A percentile compares a stretch with the other conserved stretches of the same genome.
These are phyloP conservation scores for Abelmoschus esculentus DNA, from an alignment of 345 rosid genomes.

Conservation along the genomic window DNA sequence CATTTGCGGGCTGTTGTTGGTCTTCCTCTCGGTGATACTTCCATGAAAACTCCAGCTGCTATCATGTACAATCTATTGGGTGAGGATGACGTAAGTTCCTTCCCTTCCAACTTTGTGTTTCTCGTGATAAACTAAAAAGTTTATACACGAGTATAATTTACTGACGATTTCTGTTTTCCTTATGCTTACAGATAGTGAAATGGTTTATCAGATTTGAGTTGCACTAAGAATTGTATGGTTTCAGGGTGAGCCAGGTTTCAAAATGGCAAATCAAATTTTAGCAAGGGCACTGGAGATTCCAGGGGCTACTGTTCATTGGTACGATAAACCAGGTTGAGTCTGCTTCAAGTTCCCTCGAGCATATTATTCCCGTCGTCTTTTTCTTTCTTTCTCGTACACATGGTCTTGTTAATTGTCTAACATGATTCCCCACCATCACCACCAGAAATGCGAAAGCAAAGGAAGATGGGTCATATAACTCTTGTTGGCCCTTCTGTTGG, in stretches of 20 bases:
- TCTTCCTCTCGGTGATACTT: slow-evolving; percentile 96
- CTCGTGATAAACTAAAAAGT: background rate
- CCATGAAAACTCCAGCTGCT: slow-evolving; percentile 88
- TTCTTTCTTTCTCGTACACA: background rate
- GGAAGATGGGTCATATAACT: slow-evolving; percentile 96
- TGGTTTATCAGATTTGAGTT: background rate
- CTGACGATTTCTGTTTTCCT: background rate
- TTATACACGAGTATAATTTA: background rate
- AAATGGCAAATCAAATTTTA: slow-evolving; percentile 52
- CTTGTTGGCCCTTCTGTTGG: slow-evolving; percentile 67
- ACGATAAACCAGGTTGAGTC: slow-evolving; percentile 83
- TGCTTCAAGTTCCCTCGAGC: background rate
- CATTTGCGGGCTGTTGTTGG: slow-evolving; percentile 88
- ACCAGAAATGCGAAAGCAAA: slow-evolving; percentile 83
- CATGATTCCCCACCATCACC: background rate
- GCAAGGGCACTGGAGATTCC: slow-evolving; percentile 56
- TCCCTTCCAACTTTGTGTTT: background rate
- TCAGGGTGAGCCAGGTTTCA: slow-evolving; percentile 82
- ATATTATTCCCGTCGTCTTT: background rate
- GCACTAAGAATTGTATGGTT: slow-evolving; percentile 10
- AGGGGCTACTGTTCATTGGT: slow-evolving; percentile 92
- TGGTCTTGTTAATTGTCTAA: background rate
- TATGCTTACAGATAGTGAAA: background rate
- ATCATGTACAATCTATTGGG: slow-evolving; percentile 89
- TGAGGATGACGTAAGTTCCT: slow-evolving; percentile 64